These are phyloP conservation scores for Ustilaginoidea virens DNA, from an alignment of 2,329 filamentous ascomycete species.

Conservation along the genomic window DNA sequence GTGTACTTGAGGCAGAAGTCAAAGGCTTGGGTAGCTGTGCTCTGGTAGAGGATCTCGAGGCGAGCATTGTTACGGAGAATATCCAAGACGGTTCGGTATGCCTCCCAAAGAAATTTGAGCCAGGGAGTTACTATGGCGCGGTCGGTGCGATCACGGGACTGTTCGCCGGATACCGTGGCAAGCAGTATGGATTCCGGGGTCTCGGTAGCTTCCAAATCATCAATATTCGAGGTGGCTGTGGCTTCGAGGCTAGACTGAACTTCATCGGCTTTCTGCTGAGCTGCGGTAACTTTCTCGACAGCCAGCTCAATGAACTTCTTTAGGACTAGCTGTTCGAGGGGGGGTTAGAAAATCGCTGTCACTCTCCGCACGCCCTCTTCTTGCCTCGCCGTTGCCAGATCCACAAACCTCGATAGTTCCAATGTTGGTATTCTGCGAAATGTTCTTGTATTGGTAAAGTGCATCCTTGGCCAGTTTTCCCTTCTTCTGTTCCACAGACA, in stretches of 20 bases:
- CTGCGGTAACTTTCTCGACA: conserved; percentile 88
- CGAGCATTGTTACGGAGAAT: conserved; percentile 98
- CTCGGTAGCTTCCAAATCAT: conserved; percentile 92
- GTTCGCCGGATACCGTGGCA: conserved; percentile 93
- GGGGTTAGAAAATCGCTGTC: no score
- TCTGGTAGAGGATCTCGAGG: conserved; percentile 95
- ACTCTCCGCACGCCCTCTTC: no score
- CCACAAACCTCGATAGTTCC: conserved; percentile 76
- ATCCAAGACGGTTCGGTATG: conserved; percentile 93
- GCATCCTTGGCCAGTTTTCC: conserved; percentile 98
- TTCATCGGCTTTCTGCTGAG: conserved; percentile 90
- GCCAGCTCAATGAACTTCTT: conserved; percentile 97
- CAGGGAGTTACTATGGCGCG: conserved; percentile 96
- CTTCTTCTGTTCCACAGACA: conserved; percentile 94
- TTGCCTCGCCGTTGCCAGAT: background rate
- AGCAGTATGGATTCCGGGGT: conserved; percentile 96
- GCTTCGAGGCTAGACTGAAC: conserved; percentile 79
- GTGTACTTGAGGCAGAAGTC: conserved; percentile 98
- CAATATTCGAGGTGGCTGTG: conserved; percentile 54
- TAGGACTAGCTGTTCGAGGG: conserved; percentile 53
- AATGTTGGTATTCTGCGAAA: conserved; percentile 97
- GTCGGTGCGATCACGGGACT: conserved; percentile 93
- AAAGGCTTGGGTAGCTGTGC: conserved; percentile 94
- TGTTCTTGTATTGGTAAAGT: conserved; percentile 99
- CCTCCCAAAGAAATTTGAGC: conserved; percentile 99